Evolutionary conservation across 768 basidiomycete species (phyloP), one percentile per base, ranked within the genome.

Genomic region (Kwoniella heveanensis): DNA sequence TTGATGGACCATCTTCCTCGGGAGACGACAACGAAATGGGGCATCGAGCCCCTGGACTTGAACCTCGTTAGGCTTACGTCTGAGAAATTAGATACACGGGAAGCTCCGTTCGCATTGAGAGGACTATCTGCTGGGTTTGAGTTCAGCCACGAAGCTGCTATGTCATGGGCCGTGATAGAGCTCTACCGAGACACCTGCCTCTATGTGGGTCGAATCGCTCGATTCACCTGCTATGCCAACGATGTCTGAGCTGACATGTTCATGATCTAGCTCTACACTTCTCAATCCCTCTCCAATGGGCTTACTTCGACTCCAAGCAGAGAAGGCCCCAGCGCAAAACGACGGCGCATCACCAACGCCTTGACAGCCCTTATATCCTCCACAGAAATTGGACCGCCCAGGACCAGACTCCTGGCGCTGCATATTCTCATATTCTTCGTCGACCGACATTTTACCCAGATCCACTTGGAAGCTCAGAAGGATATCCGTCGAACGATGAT

Each of bases 401-500:
- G 44, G 15, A 32, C 54, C 65, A 84, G 79, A 81, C 81, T 82
- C 84, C 60, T 74, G 12, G 47, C 51, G 67, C 80, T 95, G 1
- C 92, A 96, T 79, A 83, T 87, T 10, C 82, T 96, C 2, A 85
- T 94, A 24, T 96, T 97, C 82, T 83, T 96, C 75, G 85, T 93
- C 65, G 87, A 90, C 69, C 84, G 86, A 25, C 87, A 94, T 74
- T 92, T 90, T 90, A 26, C 67, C 15, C 74, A 82, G 24, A 78
- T 96, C 24, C 87, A 90, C 64, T 76, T 81, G 32, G 79, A 82
- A 3, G 82, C 89, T 39, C 88, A 87, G 66, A 80, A 82, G 49
- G 83, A 85, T 1, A 82, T 92, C 32, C 80, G 88, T 53, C 71
- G 82, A 22, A 79, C 83, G 1, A 83, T 93, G 27, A 72, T 87